Conservation (phyloP, 225 moss, liverwort and hornwort species). For the Pleurozium schreberi region DNA sequence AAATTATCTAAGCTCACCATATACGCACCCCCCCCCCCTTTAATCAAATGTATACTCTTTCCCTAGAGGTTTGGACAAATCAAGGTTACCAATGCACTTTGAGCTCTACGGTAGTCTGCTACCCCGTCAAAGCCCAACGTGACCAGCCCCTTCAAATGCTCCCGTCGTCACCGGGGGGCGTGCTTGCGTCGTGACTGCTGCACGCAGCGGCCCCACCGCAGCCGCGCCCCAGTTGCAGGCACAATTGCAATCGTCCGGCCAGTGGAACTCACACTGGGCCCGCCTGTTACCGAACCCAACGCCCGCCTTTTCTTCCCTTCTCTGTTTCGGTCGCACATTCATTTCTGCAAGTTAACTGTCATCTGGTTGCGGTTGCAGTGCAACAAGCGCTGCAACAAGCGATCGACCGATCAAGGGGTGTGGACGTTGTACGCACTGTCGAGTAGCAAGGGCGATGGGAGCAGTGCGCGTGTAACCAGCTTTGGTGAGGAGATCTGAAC, state of each 20-base stretch:
- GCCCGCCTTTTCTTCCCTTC: not conserved
- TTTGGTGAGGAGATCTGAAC: conserved; percentile 16
- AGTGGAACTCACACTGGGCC: not conserved
- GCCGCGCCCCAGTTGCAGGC: not conserved
- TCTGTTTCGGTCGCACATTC: not conserved
- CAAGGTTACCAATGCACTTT: not conserved
- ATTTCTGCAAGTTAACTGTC: not conserved
- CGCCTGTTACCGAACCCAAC: not conserved
- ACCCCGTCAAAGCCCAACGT: not conserved
- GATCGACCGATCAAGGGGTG: not conserved
- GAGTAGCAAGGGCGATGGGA: not conserved
- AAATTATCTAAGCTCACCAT: too few species aligned
- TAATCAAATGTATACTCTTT: too few species aligned
- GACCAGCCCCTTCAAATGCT: not conserved
- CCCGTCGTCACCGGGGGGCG: not conserved
- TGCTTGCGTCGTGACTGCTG: not conserved
- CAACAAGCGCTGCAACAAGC: not conserved
- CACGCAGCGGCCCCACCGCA: not conserved
- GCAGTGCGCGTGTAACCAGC: not conserved
- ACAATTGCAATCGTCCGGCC: not conserved
- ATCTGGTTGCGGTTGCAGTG: not conserved
- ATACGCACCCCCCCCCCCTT: too few species aligned
- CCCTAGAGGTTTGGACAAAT: not conserved
- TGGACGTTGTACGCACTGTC: not conserved
- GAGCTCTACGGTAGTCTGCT: not conserved